Conservation (phyloP, 2,329 filamentous ascomycete species). For the Fusarium equiseti region DNA sequence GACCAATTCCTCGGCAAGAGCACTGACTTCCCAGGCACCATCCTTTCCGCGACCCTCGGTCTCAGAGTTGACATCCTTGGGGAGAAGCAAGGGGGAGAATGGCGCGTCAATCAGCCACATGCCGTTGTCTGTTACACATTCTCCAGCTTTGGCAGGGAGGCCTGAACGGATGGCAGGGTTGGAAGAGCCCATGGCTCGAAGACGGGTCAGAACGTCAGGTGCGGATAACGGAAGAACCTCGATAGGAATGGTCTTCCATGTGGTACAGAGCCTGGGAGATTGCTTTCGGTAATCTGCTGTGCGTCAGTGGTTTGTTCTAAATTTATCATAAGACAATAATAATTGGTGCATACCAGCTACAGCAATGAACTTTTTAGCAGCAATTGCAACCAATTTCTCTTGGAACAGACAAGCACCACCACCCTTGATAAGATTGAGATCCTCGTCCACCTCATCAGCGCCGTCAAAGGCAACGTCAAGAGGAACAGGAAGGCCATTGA, state of each 20-base stretch:
- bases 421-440: conserved; percentile 97
- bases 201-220: conserved; percentile 78
- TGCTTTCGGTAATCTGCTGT: conserved; percentile 87
- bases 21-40: conserved; percentile 84
- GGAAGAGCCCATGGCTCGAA: conserved; percentile 78
- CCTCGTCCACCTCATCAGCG: conserved; percentile 94
- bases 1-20: conserved; percentile 80
- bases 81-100: conserved; percentile 79
- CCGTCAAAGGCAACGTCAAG: conserved; percentile 96
- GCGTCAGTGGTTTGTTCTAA: conserved; percentile 15
- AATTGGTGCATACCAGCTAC: conserved; percentile 73
- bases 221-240: conserved; percentile 91
- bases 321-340: not conserved
- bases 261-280: conserved; percentile 77
- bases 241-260: conserved; percentile 90
- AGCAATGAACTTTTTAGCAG: conserved; percentile 86
- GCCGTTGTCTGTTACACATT: conserved; percentile 71
- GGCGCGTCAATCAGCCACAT: conserved; percentile 92
- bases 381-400: conserved; percentile 92
- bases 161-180: conserved; percentile 79
- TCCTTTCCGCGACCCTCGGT: conserved; percentile 63
- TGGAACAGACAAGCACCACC: conserved; percentile 98
- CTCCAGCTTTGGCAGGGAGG: conserved; percentile 81
- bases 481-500: conserved; percentile 56
- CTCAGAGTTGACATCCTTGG: conserved; percentile 61